Base-by-base conservation (phyloP, 2,329 filamentous ascomycete genomes). In the Colletotrichum truncatum region DNA sequence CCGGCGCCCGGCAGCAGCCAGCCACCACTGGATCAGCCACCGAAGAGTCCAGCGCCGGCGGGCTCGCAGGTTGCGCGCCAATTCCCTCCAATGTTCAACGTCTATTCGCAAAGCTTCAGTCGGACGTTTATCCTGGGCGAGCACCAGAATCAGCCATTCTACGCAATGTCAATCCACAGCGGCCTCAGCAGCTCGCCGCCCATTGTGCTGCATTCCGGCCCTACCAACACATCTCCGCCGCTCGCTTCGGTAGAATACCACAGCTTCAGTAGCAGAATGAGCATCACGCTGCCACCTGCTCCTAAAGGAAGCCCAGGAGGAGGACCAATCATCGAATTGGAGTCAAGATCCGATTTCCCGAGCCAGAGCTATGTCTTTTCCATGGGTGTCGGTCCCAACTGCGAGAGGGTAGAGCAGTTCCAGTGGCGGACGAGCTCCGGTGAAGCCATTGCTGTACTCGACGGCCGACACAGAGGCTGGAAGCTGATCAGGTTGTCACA, bases 401-500 rank as follows among this genome's bases (percentile, higher is more conserved):
- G 58, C 9, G 39, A 64, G 18, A 48, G 51, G 12, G 68, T 57
- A 21, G 81, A 83, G 69, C 49, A 66, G 16, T 83, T 81, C 67
- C 77, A 83, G 72, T 84, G 82, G 82, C 77, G 80, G 3, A 73
- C 76, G 64, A 77, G 75, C 63, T 70, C 70, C 32, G 77, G 77
- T 41, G 64, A 66, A 4, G 80, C 77, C 38, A 73, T 82, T 28
- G 70, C 69, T 38, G 67, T 66, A 5, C 70, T 82, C 3, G 74
- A 72, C 23, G 70, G 74, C 6, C 61, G 70, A n/a, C 71, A 68
- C 4, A 67, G 69, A 11, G 80, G 81, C 8, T 81, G 77, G 77
- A 81, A 82, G 72, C 74, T 84, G 6, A 73, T 82, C 30, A 73
- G 80, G n/a, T 43, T 78, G 55, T 70, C 72, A 5, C 48, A 43